Evolutionary conservation across 164 flowering plant genomes (phyloP), one percentile per base, ranked within the genome.

Genomic region (Stephania japonica): DNA sequence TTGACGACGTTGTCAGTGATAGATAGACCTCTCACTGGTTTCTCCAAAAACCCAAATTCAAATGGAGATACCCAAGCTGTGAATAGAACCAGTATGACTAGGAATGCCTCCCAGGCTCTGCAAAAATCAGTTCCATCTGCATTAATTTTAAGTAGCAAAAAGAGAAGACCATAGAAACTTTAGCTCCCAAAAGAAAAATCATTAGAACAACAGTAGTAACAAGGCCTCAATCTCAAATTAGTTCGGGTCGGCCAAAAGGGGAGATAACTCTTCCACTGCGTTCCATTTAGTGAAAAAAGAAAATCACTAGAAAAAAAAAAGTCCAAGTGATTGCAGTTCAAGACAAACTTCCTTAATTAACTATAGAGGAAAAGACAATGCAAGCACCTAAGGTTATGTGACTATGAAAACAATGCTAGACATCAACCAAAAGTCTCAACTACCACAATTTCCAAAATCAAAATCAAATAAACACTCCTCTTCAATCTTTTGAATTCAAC

Each of bases 51-150:
- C 1, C 95, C 97, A 65, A 92, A 88, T 76, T 96, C 98, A 70
- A 91, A 93, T 11, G 97, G 97, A 5, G 95, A 96, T 11, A 83
- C 98, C 99, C 99, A 96, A 61, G 98, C 97, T 8, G 92, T 87
- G 75, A 90, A 93, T 47, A 91, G 21, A 14, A 93, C 98, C 61
- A 92, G 83, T 75, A 88, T 47, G 27, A 91, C 85, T 71, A 96
- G 86, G 80, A 80, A 90, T 3, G 87, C 83, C 79, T 89, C 87
- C 99, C 99, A 96, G 2, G 16, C 66, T 59, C 83, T 91, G 87
- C 83, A 86, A 76, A 24, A 74, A 32, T 23, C 67, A 76, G 26
- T 69, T 66, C 11, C 61, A 73, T 38, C 41, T 59, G 14, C 25
- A 61, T 70, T 21, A 74, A 63, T 59, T 43, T 72, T 19, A 7